Conservation (phyloP, 2,329 filamentous ascomycete genomes). For the Mariannaea sp. region DNA sequence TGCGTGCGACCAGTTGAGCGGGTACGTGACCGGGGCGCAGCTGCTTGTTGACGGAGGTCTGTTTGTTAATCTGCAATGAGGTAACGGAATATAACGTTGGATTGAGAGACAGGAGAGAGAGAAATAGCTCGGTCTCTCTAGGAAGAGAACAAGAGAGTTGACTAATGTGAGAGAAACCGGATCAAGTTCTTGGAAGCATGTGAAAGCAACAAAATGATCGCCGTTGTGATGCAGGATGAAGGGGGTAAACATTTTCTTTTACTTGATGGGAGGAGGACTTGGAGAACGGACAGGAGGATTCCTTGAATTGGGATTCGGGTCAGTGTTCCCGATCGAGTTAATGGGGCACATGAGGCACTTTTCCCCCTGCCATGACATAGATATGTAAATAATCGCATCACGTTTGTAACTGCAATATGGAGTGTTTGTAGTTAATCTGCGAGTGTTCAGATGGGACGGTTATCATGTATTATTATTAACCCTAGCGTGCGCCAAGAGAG, state of each 20-base stretch:
- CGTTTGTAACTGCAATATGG: background rate
- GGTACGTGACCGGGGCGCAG: conserved; percentile 82
- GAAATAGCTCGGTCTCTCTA: no score
- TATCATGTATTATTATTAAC: background rate
- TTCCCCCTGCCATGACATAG: background rate
- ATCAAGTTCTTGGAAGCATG: background rate
- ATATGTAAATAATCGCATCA: background rate
- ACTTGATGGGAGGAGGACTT: background rate
- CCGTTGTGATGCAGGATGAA: background rate
- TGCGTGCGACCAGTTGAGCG: conserved; percentile 76
- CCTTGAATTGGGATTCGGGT: background rate
- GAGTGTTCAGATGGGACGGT: no score
- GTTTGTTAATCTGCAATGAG: conserved; percentile 84
- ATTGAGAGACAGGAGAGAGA: conserved; percentile 21
- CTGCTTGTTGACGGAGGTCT: conserved; percentile 85
- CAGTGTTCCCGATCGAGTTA: background rate
- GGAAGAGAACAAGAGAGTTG: no score
- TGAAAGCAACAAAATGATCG: conserved; percentile 1
- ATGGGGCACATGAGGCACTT: background rate
- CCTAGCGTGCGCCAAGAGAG: background rate
- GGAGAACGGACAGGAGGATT: background rate
- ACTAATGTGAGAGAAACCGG: background rate
- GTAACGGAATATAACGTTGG: conserved; percentile 26
- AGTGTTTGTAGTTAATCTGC: background rate
- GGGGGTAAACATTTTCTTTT: background rate